Evolutionary conservation across 768 basidiomycete genomes (phyloP).

Genomic region (Botryobasidium botryosum): DNA sequence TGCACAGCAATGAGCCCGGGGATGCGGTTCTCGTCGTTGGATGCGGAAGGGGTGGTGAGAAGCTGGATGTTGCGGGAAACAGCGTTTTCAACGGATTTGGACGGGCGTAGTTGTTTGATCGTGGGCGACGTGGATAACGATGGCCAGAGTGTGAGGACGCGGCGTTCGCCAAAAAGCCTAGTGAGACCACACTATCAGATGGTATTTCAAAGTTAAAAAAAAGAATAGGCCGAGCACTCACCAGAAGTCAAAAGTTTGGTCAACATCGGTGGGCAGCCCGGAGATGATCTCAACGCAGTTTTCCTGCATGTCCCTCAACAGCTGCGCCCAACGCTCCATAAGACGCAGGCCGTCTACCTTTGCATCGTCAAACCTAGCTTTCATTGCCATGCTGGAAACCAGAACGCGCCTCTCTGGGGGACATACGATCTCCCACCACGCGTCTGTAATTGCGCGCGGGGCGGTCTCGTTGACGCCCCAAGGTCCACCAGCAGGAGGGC

Average conservation of each 20-base stretch:
- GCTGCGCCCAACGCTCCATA: slow-evolving; percentile 30
- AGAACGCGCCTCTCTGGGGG: slow-evolving; percentile 21
- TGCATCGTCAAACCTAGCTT: slow-evolving; percentile 6
- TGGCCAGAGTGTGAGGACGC: slow-evolving; percentile 31
- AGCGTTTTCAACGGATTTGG: slow-evolving; percentile 4
- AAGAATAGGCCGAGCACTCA: slow-evolving; percentile 17
- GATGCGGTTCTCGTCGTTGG: slow-evolving; percentile 6
- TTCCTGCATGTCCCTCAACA: slow-evolving; percentile 27
- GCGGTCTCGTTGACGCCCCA: slow-evolving; percentile 19
- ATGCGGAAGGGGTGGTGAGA: slow-evolving; percentile 1
- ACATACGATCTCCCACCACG: slow-evolving; percentile 33
- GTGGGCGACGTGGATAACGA: slow-evolving; percentile 28
- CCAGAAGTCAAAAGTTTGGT: slow-evolving; percentile 37
- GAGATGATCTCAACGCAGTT: slow-evolving; percentile 31
- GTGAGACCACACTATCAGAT: slow-evolving; percentile 12
- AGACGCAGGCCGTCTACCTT: slow-evolving; percentile 22
- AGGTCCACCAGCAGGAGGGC: slow-evolving; percentile 27
- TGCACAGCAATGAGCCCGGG: slow-evolving; percentile 40
- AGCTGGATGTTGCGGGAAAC: neutral
- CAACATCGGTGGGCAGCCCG: too few relatives aligned
- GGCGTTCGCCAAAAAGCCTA: slow-evolving; percentile 17
- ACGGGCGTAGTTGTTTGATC: slow-evolving; percentile 17
- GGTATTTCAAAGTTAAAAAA: slow-evolving; percentile 1
- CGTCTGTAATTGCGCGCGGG: slow-evolving; percentile 29
- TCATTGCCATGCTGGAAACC: slow-evolving; percentile 22